Conservation (phyloP, 495 filamentous ascomycete genomes). For the Entonaema liquescens region DNA sequence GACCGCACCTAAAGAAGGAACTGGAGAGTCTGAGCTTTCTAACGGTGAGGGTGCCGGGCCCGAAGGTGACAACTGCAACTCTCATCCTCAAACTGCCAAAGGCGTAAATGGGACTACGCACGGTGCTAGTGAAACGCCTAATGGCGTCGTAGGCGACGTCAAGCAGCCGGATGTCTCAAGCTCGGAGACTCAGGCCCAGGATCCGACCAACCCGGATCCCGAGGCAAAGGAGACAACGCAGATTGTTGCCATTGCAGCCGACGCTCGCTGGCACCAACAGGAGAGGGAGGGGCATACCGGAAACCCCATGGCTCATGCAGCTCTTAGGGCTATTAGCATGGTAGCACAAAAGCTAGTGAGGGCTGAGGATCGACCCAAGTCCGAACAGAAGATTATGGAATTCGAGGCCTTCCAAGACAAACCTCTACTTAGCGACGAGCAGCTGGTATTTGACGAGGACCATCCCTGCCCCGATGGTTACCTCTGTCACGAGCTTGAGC, state of each 20-base stretch:
- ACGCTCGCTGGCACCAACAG: constrained; percentile 72
- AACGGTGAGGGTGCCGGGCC: constrained; percentile 33
- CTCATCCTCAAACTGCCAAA: neutral
- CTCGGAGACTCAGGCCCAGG: constrained; percentile 17
- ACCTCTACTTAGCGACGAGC: constrained; percentile 53
- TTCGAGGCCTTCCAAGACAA: constrained; percentile 59
- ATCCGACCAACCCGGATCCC: constrained; percentile 45
- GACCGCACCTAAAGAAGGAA: constrained; percentile 35
- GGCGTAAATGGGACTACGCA: neutral
- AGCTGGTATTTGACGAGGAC: constrained; percentile 52
- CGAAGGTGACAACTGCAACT: constrained; percentile 27
- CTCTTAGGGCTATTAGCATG: constrained; percentile 87
- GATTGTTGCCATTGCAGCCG: constrained; percentile 77
- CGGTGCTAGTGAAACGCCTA: neutral
- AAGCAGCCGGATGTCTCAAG: constrained; percentile 28
- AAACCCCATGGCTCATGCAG: constrained; percentile 81
- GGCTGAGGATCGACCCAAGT: constrained; percentile 48
- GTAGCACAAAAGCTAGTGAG: constrained; percentile 75
- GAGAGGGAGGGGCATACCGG: constrained; percentile 59
- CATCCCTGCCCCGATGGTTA: constrained; percentile 75
- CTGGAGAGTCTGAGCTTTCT: constrained; percentile 27
- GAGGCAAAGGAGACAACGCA: constrained; percentile 47
- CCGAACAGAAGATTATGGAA: constrained; percentile 46
- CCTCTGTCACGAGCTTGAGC: constrained; percentile 87
- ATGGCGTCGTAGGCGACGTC: constrained; percentile 4